These are phyloP conservation scores for Penicillium steckii DNA, from an alignment of 495 filamentous ascomycete species.

Conservation along the genomic window DNA sequence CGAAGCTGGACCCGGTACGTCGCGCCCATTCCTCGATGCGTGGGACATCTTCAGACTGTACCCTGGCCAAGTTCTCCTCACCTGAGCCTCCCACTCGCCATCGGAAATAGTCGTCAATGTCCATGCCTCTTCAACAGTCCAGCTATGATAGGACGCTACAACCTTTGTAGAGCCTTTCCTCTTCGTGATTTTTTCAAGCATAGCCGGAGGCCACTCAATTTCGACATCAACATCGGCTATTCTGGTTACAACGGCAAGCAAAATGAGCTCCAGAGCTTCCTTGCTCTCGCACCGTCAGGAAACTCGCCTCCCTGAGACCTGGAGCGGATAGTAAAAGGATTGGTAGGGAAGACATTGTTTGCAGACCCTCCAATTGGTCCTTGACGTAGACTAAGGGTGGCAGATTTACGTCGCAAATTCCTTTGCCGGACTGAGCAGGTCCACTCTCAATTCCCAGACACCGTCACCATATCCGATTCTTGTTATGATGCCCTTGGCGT, in stretches of 20 bases:
- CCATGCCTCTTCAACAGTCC: too few relatives aligned
- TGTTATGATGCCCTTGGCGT: too few relatives aligned
- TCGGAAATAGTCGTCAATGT: constrained; percentile 16
- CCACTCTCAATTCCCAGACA: not conserved
- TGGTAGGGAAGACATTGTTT: too few relatives aligned
- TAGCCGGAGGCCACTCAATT: not conserved
- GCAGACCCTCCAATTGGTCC: too few relatives aligned
- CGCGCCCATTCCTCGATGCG: constrained; percentile 12
- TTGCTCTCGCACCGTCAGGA: too few relatives aligned
- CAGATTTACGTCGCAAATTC: not conserved
- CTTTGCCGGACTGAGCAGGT: not conserved
- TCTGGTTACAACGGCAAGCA: not conserved
- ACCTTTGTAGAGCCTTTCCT: too few relatives aligned
- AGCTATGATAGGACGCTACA: too few relatives aligned
- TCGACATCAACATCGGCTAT: not conserved
- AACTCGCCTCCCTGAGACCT: too few relatives aligned
- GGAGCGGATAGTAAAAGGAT: too few relatives aligned
- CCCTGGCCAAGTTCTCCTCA: constrained; percentile 17
- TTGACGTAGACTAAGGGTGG: not conserved
- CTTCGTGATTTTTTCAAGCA: too few relatives aligned
- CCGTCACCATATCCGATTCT: not conserved
- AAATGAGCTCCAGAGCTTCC: not conserved
- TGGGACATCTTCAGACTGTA: constrained; percentile 18
- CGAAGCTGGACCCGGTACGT: not conserved
- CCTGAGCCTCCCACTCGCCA: constrained; percentile 12